phyloP scores from a whole-genome alignment of 176 grass and related monocot species.

The Musa itinerans region DNA sequence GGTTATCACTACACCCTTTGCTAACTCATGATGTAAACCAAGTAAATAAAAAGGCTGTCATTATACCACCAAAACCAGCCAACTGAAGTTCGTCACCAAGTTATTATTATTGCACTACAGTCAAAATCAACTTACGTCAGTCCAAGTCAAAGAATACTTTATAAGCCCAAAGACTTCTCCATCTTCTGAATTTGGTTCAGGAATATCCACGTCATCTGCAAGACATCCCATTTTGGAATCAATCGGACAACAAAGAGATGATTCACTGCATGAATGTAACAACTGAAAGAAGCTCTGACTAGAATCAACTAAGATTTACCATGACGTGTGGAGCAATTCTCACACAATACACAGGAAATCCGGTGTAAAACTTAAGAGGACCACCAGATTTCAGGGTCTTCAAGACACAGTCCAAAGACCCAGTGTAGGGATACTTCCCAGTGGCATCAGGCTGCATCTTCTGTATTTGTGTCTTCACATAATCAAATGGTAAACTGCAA shows the following conservation, averaged over 20 bases:
- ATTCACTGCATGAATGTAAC: background rate
- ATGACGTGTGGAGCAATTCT: slow-evolving; percentile 89
- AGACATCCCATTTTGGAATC: slow-evolving; percentile 20
- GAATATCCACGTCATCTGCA: slow-evolving; percentile 95
- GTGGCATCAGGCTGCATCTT: slow-evolving; percentile 92
- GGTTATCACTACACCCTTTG: too few species aligned
- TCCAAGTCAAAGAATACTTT: background rate
- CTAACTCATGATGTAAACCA: too few species aligned
- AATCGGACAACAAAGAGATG: background rate
- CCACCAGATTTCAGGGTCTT: slow-evolving; percentile 76
- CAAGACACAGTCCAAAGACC: slow-evolving; percentile 70
- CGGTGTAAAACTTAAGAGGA: slow-evolving; percentile 89
- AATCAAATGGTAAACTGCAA: slow-evolving; percentile 95
- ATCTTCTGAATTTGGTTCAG: slow-evolving; percentile 85
- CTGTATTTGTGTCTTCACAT: slow-evolving; percentile 93
- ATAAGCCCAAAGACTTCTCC: slow-evolving; percentile 49
- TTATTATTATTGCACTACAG: background rate
- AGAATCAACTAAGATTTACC: slow-evolving; percentile 28
- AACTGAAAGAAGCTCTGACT: background rate
- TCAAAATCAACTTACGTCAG: background rate
- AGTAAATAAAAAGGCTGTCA: too few species aligned
- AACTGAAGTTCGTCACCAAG: background rate
- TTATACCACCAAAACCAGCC: too few species aligned
- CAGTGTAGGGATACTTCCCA: slow-evolving; percentile 84
- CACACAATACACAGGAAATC: slow-evolving; percentile 95